Percentiles rank a stretch among this genome's conserved stretches.
These are phyloP conservation scores for Dryadomyces quercivorus DNA, from an alignment of 2,329 filamentous ascomycete species.

Conservation along the genomic window DNA sequence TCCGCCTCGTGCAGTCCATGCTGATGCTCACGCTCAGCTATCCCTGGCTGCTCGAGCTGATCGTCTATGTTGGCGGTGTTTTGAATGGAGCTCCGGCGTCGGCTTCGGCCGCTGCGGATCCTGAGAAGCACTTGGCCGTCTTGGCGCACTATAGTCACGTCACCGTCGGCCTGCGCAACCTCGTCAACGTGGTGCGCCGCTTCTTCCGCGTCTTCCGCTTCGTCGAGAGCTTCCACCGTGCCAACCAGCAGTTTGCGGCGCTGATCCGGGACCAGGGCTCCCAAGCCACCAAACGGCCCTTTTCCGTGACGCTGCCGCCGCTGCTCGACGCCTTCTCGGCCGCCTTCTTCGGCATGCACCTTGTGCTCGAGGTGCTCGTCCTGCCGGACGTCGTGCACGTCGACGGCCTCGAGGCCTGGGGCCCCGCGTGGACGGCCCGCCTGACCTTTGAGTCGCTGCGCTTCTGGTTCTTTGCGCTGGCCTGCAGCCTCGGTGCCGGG, in stretches of 20 bases:
- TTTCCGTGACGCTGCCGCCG: slow-evolving; percentile 16
- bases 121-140: not conserved
- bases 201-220: slow-evolving; percentile 60
- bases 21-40: slow-evolving; percentile 35
- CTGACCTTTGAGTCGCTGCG: slow-evolving; percentile 50
- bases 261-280: not conserved
- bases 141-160: slow-evolving; percentile 15
- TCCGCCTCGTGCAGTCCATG: slow-evolving; percentile 44
- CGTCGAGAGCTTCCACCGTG: slow-evolving; percentile 43
- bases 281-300: slow-evolving; percentile 1
- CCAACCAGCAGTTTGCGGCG: slow-evolving; percentile 28
- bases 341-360: slow-evolving; percentile 53
- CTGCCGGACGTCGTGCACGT: slow-evolving; percentile 40
- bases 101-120: not conserved
- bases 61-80: slow-evolving; percentile 8
- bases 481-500: slow-evolving; percentile 33
- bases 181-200: slow-evolving; percentile 39
- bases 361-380: slow-evolving; percentile 52
- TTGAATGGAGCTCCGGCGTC: not conserved
- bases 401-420: slow-evolving; percentile 37
- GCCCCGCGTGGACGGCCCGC: slow-evolving; percentile 28
- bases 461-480: slow-evolving; percentile 57
- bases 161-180: slow-evolving; percentile 21
- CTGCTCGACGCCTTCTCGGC: slow-evolving; percentile 44
- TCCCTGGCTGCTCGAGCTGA: slow-evolving; percentile 25